Evolutionary conservation across 176 grass and related monocot species (phyloP), one percentile per base, ranked within the genome.

Genomic region (Carex littledalei): DNA sequence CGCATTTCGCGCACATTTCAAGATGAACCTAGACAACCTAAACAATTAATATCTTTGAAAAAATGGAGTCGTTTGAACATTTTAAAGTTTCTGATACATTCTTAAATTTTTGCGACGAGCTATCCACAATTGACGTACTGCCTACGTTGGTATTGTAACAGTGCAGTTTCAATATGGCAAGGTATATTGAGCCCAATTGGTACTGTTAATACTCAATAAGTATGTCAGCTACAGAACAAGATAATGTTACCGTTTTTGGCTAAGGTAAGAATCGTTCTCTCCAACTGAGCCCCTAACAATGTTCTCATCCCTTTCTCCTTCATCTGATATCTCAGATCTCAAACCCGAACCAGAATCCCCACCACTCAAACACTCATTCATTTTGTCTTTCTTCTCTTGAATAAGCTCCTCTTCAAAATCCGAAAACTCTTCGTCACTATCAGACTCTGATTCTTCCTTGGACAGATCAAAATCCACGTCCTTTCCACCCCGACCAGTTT

Each of bases 251-350:
- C 95, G 92, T 72, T 86, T 97, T 49, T 94, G 87, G 88, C 92
- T 93, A 80, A 97, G 81, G 87, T 97, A 97, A 62, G 95, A 97
- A 86, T 93, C 87, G 13, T 86, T 60, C 84, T 86, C 87, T 54
- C 73, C 83, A 45, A 14, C 49, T 67, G 67, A 67, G 57, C 34
- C 84, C 22, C 72, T 71, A n/a, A 41, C 29, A 55, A 32, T 11
- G 53, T 83, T 84, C 20, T 80, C 88, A 87, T 69, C 57, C 49
- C 59, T 43, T 49, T 91, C 78, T 86, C 54, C 67, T 88, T 90
- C 61, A 39, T 11, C 60, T 47, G 39, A 77, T 21, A 86, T 64
- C 22, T 43, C 82, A 39, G 86, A 90, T 15, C 61, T n/a, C 1
- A 81, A 69, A 10, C 37, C 55, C 18, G 31, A 16, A 63, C 37